phyloP scores from a whole-genome alignment of 148 eudicot genomes.

The Selenicereus undatus region DNA sequence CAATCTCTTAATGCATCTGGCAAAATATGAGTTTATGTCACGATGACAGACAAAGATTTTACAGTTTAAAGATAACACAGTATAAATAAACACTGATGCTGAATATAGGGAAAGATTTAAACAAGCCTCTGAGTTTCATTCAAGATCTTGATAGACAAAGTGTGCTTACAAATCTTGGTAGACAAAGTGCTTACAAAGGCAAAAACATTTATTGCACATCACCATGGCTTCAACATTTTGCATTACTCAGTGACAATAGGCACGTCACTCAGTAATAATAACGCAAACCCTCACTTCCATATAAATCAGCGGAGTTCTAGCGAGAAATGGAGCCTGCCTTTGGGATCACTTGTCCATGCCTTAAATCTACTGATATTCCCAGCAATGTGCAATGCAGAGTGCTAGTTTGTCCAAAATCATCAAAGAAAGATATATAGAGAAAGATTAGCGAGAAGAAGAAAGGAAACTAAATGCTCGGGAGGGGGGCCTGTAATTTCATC shows the following conservation, averaged over 20 bases:
- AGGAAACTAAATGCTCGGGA: not conserved
- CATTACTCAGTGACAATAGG: not conserved
- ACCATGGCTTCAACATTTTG: not conserved
- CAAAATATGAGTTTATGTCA: not conserved
- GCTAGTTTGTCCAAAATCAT: not conserved
- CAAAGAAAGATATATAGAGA: not conserved
- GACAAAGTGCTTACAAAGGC: not conserved
- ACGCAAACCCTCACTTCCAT: not conserved
- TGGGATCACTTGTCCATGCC: constrained; percentile 12
- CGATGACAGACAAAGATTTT: not conserved
- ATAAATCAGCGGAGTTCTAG: not conserved
- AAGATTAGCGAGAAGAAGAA: not conserved
- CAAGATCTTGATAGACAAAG: not conserved
- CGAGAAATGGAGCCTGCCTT: not conserved
- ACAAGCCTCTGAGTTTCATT: not conserved
- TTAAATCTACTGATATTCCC: not conserved
- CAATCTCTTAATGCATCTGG: too few species aligned
- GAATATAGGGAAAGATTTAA: not conserved
- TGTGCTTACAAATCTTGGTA: too few species aligned
- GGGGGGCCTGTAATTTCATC: not conserved
- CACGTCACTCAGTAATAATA: not conserved
- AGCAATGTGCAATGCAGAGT: not conserved
- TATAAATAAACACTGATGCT: not conserved
- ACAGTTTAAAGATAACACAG: not conserved
- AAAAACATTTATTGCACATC: constrained; percentile 5